phyloP scores from a whole-genome alignment of 768 basidiomycete genomes.

The Tylopilus intermedius region DNA sequence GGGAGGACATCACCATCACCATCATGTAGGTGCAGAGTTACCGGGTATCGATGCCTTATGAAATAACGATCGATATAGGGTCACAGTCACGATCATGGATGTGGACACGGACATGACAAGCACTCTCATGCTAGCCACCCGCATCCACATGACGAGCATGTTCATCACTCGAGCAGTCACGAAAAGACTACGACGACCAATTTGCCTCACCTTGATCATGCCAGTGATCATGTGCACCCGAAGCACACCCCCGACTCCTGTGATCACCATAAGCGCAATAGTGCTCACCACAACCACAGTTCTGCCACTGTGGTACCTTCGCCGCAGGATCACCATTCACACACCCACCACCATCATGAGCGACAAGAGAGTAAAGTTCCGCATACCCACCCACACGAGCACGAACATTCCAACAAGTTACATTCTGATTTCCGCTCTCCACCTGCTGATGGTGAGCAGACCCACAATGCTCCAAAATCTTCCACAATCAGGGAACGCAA shows the following conservation, averaged over 20 bases:
- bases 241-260: conserved; percentile 7
- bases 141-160: conserved; percentile 30
- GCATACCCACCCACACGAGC: conserved; percentile 24
- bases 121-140: conserved; percentile 36
- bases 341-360: conserved; percentile 21
- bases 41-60: not conserved
- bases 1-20: conserved; percentile 72
- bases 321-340: conserved; percentile 25
- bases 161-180: conserved; percentile 19
- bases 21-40: conserved; percentile 49
- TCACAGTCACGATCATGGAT: conserved; percentile 15
- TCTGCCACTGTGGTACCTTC: conserved; percentile 12
- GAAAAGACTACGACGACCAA: not conserved
- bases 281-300: conserved; percentile 15
- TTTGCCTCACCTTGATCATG: conserved; percentile 18
- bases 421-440: conserved; percentile 16
- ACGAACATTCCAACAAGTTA: conserved; percentile 26
- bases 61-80: conserved; percentile 10
- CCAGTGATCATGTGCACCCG: conserved; percentile 18
- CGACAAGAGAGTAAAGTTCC: conserved; percentile 22
- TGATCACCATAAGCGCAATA: conserved; percentile 8
- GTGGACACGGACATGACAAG: conserved; percentile 13
- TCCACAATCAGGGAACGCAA: conserved; percentile 28
- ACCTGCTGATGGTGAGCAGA: conserved; percentile 5
- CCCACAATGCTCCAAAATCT: conserved; percentile 4